Base-by-base conservation (phyloP, 2,329 filamentous ascomycete species). In the Arthrobotrys iridis region DNA sequence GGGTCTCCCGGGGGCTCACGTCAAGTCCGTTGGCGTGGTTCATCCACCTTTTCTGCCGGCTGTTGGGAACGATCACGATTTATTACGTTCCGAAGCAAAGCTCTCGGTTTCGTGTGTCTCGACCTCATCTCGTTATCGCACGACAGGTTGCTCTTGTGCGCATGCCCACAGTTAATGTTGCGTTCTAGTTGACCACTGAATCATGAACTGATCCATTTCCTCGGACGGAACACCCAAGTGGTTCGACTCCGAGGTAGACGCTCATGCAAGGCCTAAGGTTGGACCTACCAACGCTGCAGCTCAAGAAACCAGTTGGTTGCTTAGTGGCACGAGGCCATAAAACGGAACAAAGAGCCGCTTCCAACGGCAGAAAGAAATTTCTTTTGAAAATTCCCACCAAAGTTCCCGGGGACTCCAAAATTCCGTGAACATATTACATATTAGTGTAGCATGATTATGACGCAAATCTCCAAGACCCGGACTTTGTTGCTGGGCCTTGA, bases 211-310 rank as follows among this genome's bases (percentile, higher is more conserved):
- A n/a, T 37, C 18, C 68, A 46, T 66, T 65, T 52, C 50, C 60
- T 22, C 60, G 43, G 52, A 60, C 68, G 52, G 68, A 13, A 57
- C n/a, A 72, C 67, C 59, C 59, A 59, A 62, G 33, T 35, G 48
- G 41, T 62, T 37, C 45, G 33, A 5, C 58, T 57, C 45, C 24
- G 24, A 45, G 20, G 40, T 50, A 33, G 10, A 33, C 20, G 64
- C 41, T 46, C 24, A 18, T 22, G 18, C 24, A 46, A 28, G 22
- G 33, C 41, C n/a, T n/a, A 37, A 45, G 60, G 41, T 57, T 48
- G 45, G 60, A 57, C 68, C 35, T 74, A 30, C 70, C 62, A 66
- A 24, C 33, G 28, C 24, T 65, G 62, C 62, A 74, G 55, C 52
- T 60, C 43, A 13, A 30, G 58, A 74, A 55, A 45, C 60, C 52